Percentiles rank a stretch among this genome's conserved stretches.
phyloP scores from a whole-genome alignment of 306 rosid species.

The Cucumis sativus region DNA sequence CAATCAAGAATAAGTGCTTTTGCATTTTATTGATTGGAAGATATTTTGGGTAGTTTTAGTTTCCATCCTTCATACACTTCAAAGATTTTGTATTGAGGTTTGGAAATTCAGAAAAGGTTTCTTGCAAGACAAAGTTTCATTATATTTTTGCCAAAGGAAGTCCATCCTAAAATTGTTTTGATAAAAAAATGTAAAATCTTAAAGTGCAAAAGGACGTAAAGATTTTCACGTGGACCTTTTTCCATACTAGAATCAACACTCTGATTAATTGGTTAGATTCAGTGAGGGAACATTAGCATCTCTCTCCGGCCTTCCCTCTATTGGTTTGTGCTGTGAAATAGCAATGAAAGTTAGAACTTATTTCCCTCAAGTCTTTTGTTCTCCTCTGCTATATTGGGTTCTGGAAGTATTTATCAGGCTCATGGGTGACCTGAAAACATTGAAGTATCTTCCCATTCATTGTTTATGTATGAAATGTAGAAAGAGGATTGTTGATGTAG shows the following conservation, averaged over 20 bases:
- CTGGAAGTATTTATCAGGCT: background rate
- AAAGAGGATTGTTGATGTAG: background rate
- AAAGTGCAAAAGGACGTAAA: background rate
- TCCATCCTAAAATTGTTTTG: background rate
- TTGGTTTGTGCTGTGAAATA: background rate
- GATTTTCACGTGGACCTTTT: background rate
- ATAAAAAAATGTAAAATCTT: background rate
- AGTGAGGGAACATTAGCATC: background rate
- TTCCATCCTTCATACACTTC: background rate
- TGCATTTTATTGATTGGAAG: background rate
- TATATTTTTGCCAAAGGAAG: background rate
- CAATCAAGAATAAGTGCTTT: background rate
- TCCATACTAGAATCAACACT: background rate
- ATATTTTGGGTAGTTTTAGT: background rate
- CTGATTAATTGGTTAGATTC: background rate
- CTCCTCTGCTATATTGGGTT: background rate
- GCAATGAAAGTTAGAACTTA: background rate
- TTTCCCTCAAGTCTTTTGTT: background rate
- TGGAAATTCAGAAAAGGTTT: background rate
- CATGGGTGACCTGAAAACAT: background rate
- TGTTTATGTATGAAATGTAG: background rate
- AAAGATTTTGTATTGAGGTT: background rate
- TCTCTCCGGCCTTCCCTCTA: background rate
- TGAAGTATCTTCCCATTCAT: background rate
- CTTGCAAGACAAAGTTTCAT: background rate